Base-by-base conservation (phyloP, 1,139 yeast genomes). In the Blastobotrys buckinghamii region DNA sequence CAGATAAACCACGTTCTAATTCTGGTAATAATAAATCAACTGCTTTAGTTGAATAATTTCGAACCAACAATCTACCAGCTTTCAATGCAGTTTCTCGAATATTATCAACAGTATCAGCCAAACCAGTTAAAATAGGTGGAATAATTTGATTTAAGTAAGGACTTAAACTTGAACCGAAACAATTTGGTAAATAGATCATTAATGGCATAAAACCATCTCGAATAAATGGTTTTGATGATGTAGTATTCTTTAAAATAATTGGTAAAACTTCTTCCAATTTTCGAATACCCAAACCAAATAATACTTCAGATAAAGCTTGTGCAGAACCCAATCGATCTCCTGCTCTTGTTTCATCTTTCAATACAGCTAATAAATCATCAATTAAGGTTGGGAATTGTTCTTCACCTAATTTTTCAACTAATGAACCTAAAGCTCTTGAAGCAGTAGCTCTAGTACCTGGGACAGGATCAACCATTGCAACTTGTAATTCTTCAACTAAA, bases 241-340 rank as follows among this genome's bases (percentile, higher is more conserved):
- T 72, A 27, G 95, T 85, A 59, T 84, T 84, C n/a, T 78, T 69
- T 59, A 92, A 75, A 55, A 94, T 84, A 2, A 74, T 67, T 36
- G 99, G 98, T 53, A 94, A 71, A 60, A 90, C 69, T 59, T 89
- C 97, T 58, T 92, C 98, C 65, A 94, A 75, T 62, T 88, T 89
- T 54, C 80, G 71, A 47, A 88, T 70, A 59, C 98, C 98, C 52
- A 94, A 76, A 54, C 98, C 98, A 60, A 88, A 82, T 49, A 89
- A 77, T 55, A 92, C 96, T 68, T 94, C 99, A 27, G 97, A 81
- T 53, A 92, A 76, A 1, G 96, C 98, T 71, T 94, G 98, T 0
- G 98, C 98, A 50, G 96, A 85, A 52, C 99, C 99, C 55, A 92
- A 77, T 59, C 97, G 81, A 64, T 94, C 97, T 53, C 97, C 97